These are phyloP conservation scores for Salicornia ramosissima DNA, from an alignment of 148 eudicot genomes.

Conservation along the genomic window DNA sequence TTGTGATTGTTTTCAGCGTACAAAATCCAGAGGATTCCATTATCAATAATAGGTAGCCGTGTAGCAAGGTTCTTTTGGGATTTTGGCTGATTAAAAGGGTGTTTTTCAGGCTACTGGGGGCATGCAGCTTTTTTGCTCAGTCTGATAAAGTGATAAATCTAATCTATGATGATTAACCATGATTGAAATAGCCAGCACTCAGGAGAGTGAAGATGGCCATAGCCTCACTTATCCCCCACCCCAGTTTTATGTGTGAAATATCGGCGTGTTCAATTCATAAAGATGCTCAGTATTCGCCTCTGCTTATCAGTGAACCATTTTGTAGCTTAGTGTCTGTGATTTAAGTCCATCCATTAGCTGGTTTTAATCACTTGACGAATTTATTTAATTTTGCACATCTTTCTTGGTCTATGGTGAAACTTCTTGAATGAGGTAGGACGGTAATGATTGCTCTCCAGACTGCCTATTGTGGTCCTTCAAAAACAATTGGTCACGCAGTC, in stretches of 20 bases:
- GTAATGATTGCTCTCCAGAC: not conserved
- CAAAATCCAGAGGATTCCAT: not conserved
- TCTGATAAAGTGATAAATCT: not conserved
- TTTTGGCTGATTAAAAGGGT: not conserved
- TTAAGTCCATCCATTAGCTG: not conserved
- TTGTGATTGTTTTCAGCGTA: not conserved
- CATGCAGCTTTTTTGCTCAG: not conserved
- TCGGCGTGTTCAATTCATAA: not conserved
- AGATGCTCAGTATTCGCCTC: not conserved
- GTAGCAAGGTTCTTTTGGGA: not conserved
- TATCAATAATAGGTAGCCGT: not conserved
- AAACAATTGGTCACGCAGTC: not conserved
- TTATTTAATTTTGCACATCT: not conserved
- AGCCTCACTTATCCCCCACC: not conserved
- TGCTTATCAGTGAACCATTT: not conserved
- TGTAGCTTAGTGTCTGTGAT: not conserved
- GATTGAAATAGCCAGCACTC: not conserved
- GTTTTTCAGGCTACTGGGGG: not conserved
- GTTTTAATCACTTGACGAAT: not conserved
- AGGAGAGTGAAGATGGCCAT: not conserved
- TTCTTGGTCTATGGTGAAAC: not conserved
- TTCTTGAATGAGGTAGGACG: not conserved
- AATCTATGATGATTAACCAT: too few species aligned
- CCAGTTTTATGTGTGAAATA: not conserved
- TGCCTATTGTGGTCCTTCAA: not conserved